These are phyloP conservation scores for Fusarium irregulare DNA, from an alignment of 2,329 filamentous ascomycete species.

Conservation along the genomic window DNA sequence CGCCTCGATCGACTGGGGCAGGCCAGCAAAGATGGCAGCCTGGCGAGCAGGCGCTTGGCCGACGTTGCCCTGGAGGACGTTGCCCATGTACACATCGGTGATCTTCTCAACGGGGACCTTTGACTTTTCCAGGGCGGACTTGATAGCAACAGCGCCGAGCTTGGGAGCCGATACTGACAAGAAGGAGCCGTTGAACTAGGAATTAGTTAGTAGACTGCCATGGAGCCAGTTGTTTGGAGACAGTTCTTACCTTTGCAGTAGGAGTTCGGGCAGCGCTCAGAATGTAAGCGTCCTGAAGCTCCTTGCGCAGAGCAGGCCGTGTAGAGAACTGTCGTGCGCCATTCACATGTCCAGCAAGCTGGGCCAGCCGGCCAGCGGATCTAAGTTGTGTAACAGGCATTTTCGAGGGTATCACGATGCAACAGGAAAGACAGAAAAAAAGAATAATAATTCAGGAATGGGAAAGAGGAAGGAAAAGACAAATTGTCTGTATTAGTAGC, in stretches of 20 bases:
- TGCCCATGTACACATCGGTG: slow-evolving; percentile 96
- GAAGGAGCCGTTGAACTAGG: slow-evolving; percentile 93
- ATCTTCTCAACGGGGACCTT: slow-evolving; percentile 83
- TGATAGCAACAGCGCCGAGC: slow-evolving; percentile 91
- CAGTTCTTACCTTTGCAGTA: slow-evolving; percentile 77
- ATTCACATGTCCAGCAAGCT: slow-evolving; percentile 55
- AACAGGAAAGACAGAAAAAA: slow-evolving; percentile 8
- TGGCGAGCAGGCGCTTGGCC: slow-evolving; percentile 94
- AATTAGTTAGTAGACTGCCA: neutral
- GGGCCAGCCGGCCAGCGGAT: slow-evolving; percentile 50
- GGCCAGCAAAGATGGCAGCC: slow-evolving; percentile 87
- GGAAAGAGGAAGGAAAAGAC: neutral
- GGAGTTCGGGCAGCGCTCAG: slow-evolving; percentile 90
- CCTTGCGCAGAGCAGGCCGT: slow-evolving; percentile 61
- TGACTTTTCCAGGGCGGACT: slow-evolving; percentile 88
- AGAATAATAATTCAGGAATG: neutral
- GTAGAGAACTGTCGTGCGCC: slow-evolving; percentile 61
- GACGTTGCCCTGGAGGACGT: slow-evolving; percentile 84
- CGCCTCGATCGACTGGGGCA: slow-evolving; percentile 84
- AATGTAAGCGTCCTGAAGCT: slow-evolving; percentile 93
- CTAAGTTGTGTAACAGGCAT: slow-evolving; percentile 48
- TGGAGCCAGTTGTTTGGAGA: neutral
- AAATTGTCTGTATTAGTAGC: slow-evolving; percentile 7
- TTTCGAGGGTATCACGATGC: slow-evolving; percentile 18
- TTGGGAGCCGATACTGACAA: slow-evolving; percentile 84